Conservation (phyloP, 2,329 filamentous ascomycete genomes). For the Cercospora berteroae region DNA sequence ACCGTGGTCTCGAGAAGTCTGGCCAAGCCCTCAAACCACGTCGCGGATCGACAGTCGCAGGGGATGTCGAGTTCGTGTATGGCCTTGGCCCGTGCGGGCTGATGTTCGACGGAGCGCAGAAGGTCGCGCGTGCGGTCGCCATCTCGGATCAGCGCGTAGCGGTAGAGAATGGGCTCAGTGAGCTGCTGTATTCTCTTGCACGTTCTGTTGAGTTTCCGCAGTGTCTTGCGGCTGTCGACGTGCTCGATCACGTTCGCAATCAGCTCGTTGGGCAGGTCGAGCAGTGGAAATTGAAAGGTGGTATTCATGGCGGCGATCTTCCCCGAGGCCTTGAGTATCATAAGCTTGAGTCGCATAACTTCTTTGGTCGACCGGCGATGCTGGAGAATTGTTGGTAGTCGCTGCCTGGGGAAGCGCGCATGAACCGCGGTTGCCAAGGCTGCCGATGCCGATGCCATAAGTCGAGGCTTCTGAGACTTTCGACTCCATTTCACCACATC, state of each 20-base stretch:
- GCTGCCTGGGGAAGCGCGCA: neutral
- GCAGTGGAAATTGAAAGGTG: constrained; percentile 20
- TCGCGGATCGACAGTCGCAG: constrained; percentile 13
- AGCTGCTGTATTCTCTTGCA: constrained; percentile 23
- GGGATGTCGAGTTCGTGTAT: constrained; percentile 20
- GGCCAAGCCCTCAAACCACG: constrained; percentile 16
- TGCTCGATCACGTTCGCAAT: constrained; percentile 26
- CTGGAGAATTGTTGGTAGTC: neutral
- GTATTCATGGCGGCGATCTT: constrained; percentile 22
- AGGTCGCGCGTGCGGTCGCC: constrained; percentile 6
- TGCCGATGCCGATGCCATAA: neutral
- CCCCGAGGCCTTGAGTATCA: constrained; percentile 9
- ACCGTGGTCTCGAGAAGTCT: constrained; percentile 10
- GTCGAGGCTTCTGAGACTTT: neutral
- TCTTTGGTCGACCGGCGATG: neutral
- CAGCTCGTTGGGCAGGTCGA: constrained; percentile 29
- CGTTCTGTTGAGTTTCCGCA: constrained; percentile 21
- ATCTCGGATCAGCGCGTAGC: constrained; percentile 18
- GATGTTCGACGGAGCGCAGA: neutral
- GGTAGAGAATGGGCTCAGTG: constrained; percentile 26
- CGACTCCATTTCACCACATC: neutral
- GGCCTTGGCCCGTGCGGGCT: constrained; percentile 15
- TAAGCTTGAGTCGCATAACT: constrained; percentile 15
- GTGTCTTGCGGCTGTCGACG: constrained; percentile 17
- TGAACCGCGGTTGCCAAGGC: neutral